Percentiles rank a stretch among this genome's conserved stretches.
These are phyloP conservation scores for Leptomonas seymouri DNA, from an alignment of 208 protist genomes.

Conservation along the genomic window DNA sequence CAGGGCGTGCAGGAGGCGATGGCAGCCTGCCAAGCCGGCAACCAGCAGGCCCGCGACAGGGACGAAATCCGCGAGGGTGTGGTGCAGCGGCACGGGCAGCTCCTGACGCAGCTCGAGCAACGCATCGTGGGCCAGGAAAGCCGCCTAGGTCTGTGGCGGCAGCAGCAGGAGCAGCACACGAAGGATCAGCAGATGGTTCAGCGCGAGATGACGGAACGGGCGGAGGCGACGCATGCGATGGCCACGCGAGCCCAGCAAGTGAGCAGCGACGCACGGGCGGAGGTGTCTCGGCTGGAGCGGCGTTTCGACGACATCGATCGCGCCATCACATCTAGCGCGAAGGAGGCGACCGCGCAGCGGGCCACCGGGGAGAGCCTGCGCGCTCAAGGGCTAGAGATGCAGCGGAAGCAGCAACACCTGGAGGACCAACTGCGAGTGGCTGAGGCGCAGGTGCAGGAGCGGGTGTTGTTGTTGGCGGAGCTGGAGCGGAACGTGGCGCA, in stretches of 20 bases:
- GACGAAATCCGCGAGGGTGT: conserved; percentile 13
- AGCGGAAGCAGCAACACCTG: conserved; percentile 43
- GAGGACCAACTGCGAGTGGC: conserved; percentile 17
- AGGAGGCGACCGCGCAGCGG: conserved; percentile 19
- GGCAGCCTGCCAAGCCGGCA: conserved; percentile 27
- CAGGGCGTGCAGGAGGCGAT: conserved; percentile 33
- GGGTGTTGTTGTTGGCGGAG: conserved; percentile 19
- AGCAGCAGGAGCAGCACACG: conserved; percentile 51
- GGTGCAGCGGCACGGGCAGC: conserved; percentile 22
- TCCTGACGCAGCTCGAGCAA: conserved; percentile 46
- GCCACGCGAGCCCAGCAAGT: conserved; percentile 52
- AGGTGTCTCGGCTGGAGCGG: conserved; percentile 70
- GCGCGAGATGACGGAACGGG: conserved; percentile 46
- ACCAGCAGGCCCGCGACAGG: conserved; percentile 3
- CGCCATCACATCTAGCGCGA: conserved; percentile 1
- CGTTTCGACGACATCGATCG: conserved; percentile 45
- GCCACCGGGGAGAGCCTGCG: conserved; percentile 35
- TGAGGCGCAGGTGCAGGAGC: conserved; percentile 17
- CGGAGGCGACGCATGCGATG: conserved; percentile 54
- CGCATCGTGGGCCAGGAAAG: conserved; percentile 40
- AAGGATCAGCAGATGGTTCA: conserved; percentile 50
- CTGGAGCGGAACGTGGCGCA: conserved; percentile 22
- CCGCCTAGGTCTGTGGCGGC: conserved; percentile 36
- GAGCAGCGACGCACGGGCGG: conserved; percentile 54
- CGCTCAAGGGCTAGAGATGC: conserved; percentile 38